Conservation (phyloP, 164 flowering plant genomes). For the Cinnamomum micranthum region DNA sequence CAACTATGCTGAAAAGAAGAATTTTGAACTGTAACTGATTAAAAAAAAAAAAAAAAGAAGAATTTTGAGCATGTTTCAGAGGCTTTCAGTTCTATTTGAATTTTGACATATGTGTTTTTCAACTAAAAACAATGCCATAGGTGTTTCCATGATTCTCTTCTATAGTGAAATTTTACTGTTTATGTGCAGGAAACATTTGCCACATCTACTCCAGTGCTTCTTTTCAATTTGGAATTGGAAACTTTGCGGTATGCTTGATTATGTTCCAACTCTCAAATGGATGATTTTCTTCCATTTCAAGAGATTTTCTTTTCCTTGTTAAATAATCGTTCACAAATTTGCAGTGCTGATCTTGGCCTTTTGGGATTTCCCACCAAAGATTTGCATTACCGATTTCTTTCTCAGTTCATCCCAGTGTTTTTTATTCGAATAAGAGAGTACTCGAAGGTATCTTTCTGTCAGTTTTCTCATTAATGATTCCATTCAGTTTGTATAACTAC, state of each 20-base stretch:
- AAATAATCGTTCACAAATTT: slow-evolving; percentile 13
- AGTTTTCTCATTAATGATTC: background rate
- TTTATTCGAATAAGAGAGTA: slow-evolving; percentile 89
- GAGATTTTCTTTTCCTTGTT: background rate
- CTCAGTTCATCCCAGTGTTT: slow-evolving; percentile 84
- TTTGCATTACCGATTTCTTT: slow-evolving; percentile 88
- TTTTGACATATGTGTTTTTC: background rate
- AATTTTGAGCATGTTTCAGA: too few relatives aligned
- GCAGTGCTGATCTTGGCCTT: slow-evolving; percentile 93
- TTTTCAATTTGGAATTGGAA: slow-evolving; percentile 92
- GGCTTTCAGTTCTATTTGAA: too few relatives aligned
- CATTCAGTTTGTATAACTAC: slow-evolving; percentile 14
- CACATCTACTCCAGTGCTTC: slow-evolving; percentile 70
- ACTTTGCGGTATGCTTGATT: slow-evolving; percentile 66
- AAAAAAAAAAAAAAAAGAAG: too few relatives aligned
- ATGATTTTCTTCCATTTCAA: background rate
- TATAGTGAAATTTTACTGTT: background rate
- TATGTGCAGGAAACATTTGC: slow-evolving; percentile 75
- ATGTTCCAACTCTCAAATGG: background rate
- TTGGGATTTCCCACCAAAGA: slow-evolving; percentile 88
- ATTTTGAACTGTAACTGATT: too few relatives aligned
- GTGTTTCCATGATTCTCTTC: too few relatives aligned
- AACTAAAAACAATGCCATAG: background rate
- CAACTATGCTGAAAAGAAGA: too few relatives aligned
- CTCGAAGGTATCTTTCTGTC: slow-evolving; percentile 65